Evolutionary conservation across 495 filamentous ascomycete genomes (phyloP).

Genomic region (Tricharina praecox): DNA sequence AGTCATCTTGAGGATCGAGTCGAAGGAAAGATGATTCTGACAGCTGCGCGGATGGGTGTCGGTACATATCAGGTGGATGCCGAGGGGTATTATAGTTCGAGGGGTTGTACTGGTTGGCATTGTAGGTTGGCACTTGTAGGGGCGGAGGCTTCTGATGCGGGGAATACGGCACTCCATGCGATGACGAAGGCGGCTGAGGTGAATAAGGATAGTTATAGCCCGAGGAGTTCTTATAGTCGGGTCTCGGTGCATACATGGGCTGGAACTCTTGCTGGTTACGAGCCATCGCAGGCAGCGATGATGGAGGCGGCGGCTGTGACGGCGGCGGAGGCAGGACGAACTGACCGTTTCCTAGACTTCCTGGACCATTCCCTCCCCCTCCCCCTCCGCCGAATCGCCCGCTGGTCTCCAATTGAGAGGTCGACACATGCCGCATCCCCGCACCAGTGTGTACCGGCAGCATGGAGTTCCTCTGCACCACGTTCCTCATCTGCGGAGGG

Average conservation of each 20-base stretch:
- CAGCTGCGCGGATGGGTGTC: constrained; percentile 20
- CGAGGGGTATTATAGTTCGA: neutral
- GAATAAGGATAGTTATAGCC: constrained; percentile 16
- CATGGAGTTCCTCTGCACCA: constrained; percentile 20
- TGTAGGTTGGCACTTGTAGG: constrained; percentile 13
- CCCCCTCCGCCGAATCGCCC: constrained; percentile 12
- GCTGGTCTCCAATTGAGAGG: constrained; percentile 17
- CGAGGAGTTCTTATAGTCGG: constrained; percentile 10
- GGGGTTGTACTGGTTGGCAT: constrained; percentile 16
- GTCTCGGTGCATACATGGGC: constrained; percentile 4
- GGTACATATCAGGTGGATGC: constrained; percentile 20
- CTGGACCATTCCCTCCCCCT: constrained; percentile 8
- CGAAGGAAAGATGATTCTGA: constrained; percentile 23
- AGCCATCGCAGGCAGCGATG: constrained; percentile 4
- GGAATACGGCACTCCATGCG: neutral
- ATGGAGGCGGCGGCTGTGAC: constrained; percentile 15
- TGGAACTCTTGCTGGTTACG: constrained; percentile 7
- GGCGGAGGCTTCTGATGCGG: constrained; percentile 8
- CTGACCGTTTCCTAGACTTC: neutral
- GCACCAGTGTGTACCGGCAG: constrained; percentile 16
- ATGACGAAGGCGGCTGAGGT: constrained; percentile 13
- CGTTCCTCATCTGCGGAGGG: constrained; percentile 12
- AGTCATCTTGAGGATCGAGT: constrained; percentile 17
- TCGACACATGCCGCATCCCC: constrained; percentile 24
- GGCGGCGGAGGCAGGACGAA: constrained; percentile 16